Evolutionary conservation across 176 grass and related monocot genomes (phyloP).

Genomic region (Cenchrus americanus): DNA sequence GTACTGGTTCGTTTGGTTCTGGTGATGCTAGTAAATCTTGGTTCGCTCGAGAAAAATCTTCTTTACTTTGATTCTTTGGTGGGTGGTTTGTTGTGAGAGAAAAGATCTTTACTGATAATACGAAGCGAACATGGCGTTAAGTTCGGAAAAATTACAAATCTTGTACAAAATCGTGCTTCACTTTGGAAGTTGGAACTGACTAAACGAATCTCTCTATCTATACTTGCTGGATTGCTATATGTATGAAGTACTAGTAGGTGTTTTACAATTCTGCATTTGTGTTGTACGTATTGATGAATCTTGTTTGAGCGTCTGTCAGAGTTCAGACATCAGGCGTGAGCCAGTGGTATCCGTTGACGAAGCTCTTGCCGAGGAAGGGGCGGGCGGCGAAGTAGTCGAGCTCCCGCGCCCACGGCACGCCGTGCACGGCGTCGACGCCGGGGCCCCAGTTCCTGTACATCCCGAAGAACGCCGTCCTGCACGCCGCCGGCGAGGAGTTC

Average conservation of each 20-base stretch:
- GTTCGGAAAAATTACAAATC: slow-evolving; percentile 6
- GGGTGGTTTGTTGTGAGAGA: too few species aligned
- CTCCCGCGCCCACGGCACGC: slow-evolving; percentile 86
- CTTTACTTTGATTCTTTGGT: too few species aligned
- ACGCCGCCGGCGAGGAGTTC: not conserved
- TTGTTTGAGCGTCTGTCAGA: not conserved
- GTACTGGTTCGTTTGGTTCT: too few species aligned
- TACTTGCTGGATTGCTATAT: not conserved
- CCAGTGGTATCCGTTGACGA: slow-evolving; percentile 97
- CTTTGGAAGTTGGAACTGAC: not conserved
- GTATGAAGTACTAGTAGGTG: not conserved
- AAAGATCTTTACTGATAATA: too few species aligned
- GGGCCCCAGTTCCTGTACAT: slow-evolving; percentile 88
- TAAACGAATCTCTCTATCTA: slow-evolving; percentile 44
- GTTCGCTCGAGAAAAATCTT: too few species aligned
- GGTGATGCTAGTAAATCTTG: too few species aligned
- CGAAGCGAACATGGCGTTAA: too few species aligned
- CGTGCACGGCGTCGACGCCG: slow-evolving; percentile 71
- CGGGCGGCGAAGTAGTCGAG: slow-evolving; percentile 80
- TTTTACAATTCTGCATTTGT: slow-evolving; percentile 11
- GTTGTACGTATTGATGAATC: slow-evolving; percentile 31
- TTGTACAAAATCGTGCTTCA: not conserved
- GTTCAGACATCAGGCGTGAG: slow-evolving; percentile 71
- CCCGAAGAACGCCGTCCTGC: slow-evolving; percentile 91
- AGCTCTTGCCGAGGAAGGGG: slow-evolving; percentile 86